Evolutionary conservation across 1,284 basidiomycete genomes (phyloP).

Genomic region (Pascua guehoae): DNA sequence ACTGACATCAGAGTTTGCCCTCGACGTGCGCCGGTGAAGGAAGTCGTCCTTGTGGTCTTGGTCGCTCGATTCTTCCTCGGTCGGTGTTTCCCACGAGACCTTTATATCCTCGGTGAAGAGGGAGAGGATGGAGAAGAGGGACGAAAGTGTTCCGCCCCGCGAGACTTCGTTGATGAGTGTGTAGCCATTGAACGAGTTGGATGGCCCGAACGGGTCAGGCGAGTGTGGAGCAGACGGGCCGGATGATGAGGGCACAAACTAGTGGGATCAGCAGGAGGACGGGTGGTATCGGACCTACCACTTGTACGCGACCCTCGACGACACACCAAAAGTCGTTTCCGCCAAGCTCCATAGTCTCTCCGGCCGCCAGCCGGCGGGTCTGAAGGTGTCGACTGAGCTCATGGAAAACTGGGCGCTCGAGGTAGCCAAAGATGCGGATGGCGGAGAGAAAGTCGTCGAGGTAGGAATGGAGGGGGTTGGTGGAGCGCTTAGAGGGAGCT

Average conservation of each 20-base stretch:
- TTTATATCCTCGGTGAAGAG: slow-evolving; percentile 97
- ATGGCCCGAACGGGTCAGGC: slow-evolving; percentile 24
- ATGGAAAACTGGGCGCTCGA: slow-evolving; percentile 94
- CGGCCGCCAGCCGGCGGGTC: slow-evolving; percentile 83
- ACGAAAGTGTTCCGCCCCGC: slow-evolving; percentile 90
- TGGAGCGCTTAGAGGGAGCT: slow-evolving; percentile 60
- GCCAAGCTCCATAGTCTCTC: slow-evolving; percentile 72
- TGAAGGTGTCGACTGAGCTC: slow-evolving; percentile 90
- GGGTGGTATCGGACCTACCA: slow-evolving; percentile 25
- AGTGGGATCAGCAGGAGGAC: neutral
- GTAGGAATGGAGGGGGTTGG: slow-evolving; percentile 80
- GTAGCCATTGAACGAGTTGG: slow-evolving; percentile 71
- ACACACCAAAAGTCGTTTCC: slow-evolving; percentile 95
- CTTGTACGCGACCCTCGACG: slow-evolving; percentile 71
- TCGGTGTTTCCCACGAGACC: slow-evolving; percentile 64
- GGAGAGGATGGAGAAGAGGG: slow-evolving; percentile 89
- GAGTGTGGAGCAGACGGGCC: slow-evolving; percentile 17
- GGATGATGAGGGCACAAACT: slow-evolving; percentile 58
- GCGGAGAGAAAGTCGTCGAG: slow-evolving; percentile 92
- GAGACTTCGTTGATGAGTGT: slow-evolving; percentile 90
- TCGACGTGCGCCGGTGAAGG: slow-evolving; percentile 2
- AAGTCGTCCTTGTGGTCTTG: slow-evolving; percentile 34
- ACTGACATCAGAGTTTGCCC: slow-evolving; percentile 48
- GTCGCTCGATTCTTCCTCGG: slow-evolving; percentile 37
- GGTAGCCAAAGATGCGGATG: slow-evolving; percentile 88